Percentiles rank a stretch among this genome's conserved stretches.
Evolutionary conservation across 2,329 filamentous ascomycete species (phyloP).

Genomic region (Ascochyta rabiei): DNA sequence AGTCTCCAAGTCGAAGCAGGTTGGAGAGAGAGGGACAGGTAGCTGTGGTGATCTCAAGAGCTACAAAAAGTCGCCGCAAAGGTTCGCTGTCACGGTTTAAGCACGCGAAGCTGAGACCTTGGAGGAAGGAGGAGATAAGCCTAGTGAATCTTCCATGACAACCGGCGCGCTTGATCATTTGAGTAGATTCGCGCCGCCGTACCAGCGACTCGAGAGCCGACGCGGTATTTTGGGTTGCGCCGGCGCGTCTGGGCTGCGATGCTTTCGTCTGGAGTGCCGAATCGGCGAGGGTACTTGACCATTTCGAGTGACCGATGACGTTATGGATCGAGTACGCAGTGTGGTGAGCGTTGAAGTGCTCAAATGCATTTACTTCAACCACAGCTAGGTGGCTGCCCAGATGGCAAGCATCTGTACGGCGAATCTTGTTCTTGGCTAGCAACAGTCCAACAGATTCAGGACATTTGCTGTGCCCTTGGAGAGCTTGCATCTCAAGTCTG

Average conservation of each 20-base stretch:
- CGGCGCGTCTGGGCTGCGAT: constrained; percentile 30
- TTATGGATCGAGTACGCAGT: constrained; percentile 23
- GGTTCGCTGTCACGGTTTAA: constrained; percentile 13
- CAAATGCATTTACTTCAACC: not conserved
- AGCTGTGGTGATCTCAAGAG: not conserved
- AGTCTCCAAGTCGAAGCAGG: not conserved
- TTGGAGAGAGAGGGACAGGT: not conserved
- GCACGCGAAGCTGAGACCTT: constrained; percentile 4
- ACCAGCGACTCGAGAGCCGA: constrained; percentile 18
- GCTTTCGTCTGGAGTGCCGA: constrained; percentile 41
- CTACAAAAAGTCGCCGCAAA: constrained; percentile 1
- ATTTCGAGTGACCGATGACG: constrained; percentile 46
- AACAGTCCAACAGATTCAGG: too few relatives aligned
- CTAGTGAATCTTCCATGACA: not conserved
- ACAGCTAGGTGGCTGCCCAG: not conserved
- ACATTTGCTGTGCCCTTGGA: not conserved
- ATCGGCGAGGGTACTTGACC: constrained; percentile 41
- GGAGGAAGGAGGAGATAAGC: not conserved
- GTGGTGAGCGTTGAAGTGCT: constrained; percentile 2
- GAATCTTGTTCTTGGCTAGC: not conserved
- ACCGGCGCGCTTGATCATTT: constrained; percentile 8
- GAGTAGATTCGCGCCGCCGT: constrained; percentile 4
- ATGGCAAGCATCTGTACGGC: not conserved
- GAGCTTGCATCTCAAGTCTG: constrained; percentile 1
- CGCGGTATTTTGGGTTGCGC: constrained; percentile 25